Evolutionary conservation across 768 basidiomycete species (phyloP).

Genomic region (Boletales sp.): DNA sequence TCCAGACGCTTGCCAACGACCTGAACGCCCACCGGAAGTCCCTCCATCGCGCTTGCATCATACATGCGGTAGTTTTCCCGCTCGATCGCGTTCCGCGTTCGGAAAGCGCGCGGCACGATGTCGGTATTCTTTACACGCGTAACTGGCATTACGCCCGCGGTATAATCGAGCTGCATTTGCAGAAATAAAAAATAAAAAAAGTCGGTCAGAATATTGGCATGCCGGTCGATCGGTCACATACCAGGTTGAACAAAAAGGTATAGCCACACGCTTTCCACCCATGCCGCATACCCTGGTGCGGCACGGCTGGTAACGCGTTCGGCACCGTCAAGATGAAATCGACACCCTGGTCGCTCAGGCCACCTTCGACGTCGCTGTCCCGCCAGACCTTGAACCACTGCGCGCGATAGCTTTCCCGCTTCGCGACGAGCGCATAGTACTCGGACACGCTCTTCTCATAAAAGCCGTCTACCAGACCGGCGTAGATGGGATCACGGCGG

Average conservation of each 20-base stretch:
- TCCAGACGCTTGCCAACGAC: slow-evolving; percentile 41
- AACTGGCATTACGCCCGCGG: slow-evolving; percentile 45
- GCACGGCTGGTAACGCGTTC: slow-evolving; percentile 57
- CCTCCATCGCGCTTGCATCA: slow-evolving; percentile 39
- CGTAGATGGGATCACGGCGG: slow-evolving; percentile 49
- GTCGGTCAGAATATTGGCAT: neutral
- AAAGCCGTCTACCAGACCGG: slow-evolving; percentile 48
- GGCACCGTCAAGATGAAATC: slow-evolving; percentile 65
- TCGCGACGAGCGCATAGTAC: slow-evolving; percentile 46
- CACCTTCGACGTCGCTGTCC: slow-evolving; percentile 18
- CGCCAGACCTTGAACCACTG: slow-evolving; percentile 39
- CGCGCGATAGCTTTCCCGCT: slow-evolving; percentile 41
- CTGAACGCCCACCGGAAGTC: slow-evolving; percentile 44
- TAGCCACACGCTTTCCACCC: slow-evolving; percentile 59
- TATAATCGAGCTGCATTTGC: slow-evolving; percentile 38
- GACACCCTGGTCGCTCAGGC: slow-evolving; percentile 39
- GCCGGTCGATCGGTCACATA: slow-evolving; percentile 24
- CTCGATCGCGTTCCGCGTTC: slow-evolving; percentile 35
- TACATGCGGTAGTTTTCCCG: slow-evolving; percentile 41
- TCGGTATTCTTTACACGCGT: slow-evolving; percentile 38
- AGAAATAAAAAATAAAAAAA: neutral
- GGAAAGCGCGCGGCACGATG: slow-evolving; percentile 20
- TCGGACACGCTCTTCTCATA: slow-evolving; percentile 48
- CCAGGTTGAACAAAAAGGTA: slow-evolving; percentile 66
- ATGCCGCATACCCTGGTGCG: slow-evolving; percentile 50